phyloP scores from a whole-genome alignment of 78 protist species.

The Cavenderia fasciculata region DNA sequence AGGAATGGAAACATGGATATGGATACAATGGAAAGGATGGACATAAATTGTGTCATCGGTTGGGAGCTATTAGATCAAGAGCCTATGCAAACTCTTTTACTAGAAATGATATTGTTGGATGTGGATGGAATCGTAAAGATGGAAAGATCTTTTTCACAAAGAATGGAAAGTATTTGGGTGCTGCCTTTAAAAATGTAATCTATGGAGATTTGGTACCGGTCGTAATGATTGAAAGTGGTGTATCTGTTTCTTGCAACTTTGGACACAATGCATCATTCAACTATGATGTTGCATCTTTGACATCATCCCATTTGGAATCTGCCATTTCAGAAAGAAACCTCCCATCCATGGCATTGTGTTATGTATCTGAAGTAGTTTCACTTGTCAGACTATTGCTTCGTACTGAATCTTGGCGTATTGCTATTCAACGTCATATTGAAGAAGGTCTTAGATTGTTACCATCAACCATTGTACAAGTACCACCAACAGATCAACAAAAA shows the following conservation, averaged over 20 bases:
- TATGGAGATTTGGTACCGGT: slow-evolving; percentile 70
- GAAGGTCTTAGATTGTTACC: slow-evolving; percentile 56
- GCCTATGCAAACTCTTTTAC: slow-evolving; percentile 34
- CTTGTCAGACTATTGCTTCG: slow-evolving; percentile 45
- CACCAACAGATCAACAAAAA: too few relatives aligned
- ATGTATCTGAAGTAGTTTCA: slow-evolving; percentile 53
- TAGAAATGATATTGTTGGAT: slow-evolving; percentile 75
- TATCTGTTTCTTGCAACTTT: slow-evolving; percentile 51
- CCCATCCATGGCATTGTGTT: slow-evolving; percentile 58
- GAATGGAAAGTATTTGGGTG: slow-evolving; percentile 77
- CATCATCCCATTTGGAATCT: slow-evolving; percentile 18
- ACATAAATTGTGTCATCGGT: slow-evolving; percentile 45
- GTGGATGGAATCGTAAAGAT: slow-evolving; percentile 67
- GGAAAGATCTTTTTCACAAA: slow-evolving; percentile 79
- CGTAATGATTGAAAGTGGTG: slow-evolving; percentile 19
- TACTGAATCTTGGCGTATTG: slow-evolving; percentile 25
- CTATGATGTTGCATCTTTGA: slow-evolving; percentile 43
- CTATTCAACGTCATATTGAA: slow-evolving; percentile 18
- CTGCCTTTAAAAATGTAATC: slow-evolving; percentile 74
- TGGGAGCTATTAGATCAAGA: background rate
- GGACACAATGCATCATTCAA: slow-evolving; percentile 70
- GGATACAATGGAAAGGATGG: slow-evolving; percentile 44
- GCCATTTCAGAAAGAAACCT: slow-evolving; percentile 6
- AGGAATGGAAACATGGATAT: slow-evolving; percentile 54
- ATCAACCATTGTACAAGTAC: slow-evolving; percentile 35